phyloP scores from a whole-genome alignment of 495 filamentous ascomycete species.

The Lentithecium fluviatile region DNA sequence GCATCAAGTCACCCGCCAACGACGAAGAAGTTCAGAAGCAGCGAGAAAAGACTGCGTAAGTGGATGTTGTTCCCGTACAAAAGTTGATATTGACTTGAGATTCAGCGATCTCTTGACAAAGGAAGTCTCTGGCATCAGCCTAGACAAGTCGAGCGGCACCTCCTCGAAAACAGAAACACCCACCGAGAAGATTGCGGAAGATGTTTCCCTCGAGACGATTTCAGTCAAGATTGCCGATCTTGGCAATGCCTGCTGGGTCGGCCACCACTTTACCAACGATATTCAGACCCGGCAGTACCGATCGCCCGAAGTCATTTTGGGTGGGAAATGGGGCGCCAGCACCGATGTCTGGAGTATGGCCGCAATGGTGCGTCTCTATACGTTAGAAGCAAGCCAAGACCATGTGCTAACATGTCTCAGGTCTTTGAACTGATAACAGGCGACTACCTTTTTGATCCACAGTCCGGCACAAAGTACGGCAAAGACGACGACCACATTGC shows the following conservation, averaged over 20 bases:
- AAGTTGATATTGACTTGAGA: slow-evolving; percentile 11
- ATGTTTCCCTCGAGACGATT: slow-evolving; percentile 68
- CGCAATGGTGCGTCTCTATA: slow-evolving; percentile 72
- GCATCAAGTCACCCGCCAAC: slow-evolving; percentile 55
- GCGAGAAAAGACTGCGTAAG: slow-evolving; percentile 92
- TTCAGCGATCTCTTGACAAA: slow-evolving; percentile 80
- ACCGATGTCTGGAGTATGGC: slow-evolving; percentile 99
- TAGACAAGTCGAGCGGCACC: slow-evolving; percentile 64
- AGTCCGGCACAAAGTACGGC: slow-evolving; percentile 98
- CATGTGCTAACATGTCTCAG: slow-evolving; percentile 47
- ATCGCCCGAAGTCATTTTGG: slow-evolving; percentile 94
- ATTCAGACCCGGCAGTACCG: slow-evolving; percentile 98
- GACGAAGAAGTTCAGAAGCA: slow-evolving; percentile 76
- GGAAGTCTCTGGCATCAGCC: slow-evolving; percentile 91
- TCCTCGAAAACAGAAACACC: slow-evolving; percentile 46
- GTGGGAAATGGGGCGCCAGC: slow-evolving; percentile 96
- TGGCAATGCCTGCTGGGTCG: slow-evolving; percentile 97
- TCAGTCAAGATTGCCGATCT: slow-evolving; percentile 99
- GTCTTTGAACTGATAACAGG: slow-evolving; percentile 97
- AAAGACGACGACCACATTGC: slow-evolving; percentile 99
- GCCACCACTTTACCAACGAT: slow-evolving; percentile 98
- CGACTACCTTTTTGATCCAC: slow-evolving; percentile 98
- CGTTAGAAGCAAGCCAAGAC: neutral
- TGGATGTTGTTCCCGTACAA: slow-evolving; percentile 15
- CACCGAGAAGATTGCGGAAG: slow-evolving; percentile 52